Conservation (phyloP, 768 basidiomycete species). For the Cystofilobasidium capitatum region DNA sequence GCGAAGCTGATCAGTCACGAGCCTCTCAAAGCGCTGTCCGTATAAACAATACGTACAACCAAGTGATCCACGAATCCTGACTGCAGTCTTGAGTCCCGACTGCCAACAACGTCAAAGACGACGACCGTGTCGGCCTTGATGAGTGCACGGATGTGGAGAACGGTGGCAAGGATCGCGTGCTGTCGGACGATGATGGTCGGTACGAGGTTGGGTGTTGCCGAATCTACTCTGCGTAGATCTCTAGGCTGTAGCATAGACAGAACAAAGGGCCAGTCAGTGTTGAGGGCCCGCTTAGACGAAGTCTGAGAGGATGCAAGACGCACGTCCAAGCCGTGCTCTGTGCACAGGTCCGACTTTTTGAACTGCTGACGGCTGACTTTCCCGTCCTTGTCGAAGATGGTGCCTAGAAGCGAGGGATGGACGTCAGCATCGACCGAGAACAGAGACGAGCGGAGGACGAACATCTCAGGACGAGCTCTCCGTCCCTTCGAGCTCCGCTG, state of each 20-base stretch:
- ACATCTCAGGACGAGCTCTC: conserved; percentile 13
- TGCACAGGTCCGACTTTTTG: conserved; percentile 78
- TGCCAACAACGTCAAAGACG: conserved; percentile 85
- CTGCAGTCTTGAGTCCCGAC: conserved; percentile 71
- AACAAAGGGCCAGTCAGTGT: neutral
- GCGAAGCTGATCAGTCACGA: neutral
- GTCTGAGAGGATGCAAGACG: conserved; percentile 37
- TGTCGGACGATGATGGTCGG: conserved; percentile 84
- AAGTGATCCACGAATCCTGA: conserved; percentile 80
- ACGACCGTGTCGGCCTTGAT: conserved; percentile 87
- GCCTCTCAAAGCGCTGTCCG: conserved; percentile 1
- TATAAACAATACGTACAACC: conserved; percentile 47
- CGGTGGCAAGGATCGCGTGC: conserved; percentile 83
- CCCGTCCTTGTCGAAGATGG: conserved; percentile 21
- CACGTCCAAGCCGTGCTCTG: conserved; percentile 82
- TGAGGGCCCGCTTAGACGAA: neutral
- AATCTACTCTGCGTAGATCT: conserved; percentile 94
- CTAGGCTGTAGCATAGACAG: conserved; percentile 53
- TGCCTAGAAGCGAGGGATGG: neutral
- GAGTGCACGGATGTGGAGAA: conserved; percentile 86
- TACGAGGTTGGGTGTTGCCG: conserved; percentile 82
- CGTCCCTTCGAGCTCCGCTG: conserved; percentile 10
- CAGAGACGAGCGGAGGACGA: neutral
- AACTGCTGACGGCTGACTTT: conserved; percentile 44
- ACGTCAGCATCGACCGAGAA: neutral